A percentile compares a stretch with the other conserved stretches of the same genome.
Conservation (phyloP, 345 rosid genomes). For the Combretum micranthum region DNA sequence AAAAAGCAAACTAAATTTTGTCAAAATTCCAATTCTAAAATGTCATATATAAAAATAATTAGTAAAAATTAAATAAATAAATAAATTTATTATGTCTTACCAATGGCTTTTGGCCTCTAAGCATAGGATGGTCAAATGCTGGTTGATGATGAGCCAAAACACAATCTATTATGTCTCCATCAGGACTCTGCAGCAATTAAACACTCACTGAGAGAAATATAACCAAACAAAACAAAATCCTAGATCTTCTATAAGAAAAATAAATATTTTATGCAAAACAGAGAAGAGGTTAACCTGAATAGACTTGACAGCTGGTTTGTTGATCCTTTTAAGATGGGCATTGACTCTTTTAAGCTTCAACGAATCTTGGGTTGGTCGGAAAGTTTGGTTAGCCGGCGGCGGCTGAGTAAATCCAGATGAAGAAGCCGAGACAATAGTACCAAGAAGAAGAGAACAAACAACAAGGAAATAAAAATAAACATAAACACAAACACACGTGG, state of each 20-base stretch:
- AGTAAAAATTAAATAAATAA: slow-evolving; percentile 4
- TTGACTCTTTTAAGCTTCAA: slow-evolving; percentile 45
- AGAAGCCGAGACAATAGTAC: slow-evolving; percentile 20
- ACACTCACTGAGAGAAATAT: background rate
- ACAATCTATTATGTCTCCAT: slow-evolving; percentile 94
- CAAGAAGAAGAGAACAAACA: slow-evolving; percentile 3
- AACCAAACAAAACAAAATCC: background rate
- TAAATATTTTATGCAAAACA: no score
- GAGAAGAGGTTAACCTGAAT: slow-evolving; percentile 41
- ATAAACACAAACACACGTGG: slow-evolving; percentile 40
- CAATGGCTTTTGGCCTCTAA: slow-evolving; percentile 67
- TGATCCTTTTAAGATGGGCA: slow-evolving; percentile 59
- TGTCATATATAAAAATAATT: background rate
- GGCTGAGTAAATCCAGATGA: slow-evolving; percentile 38
- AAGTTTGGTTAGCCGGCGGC: slow-evolving; percentile 48
- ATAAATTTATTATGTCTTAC: slow-evolving; percentile 20
- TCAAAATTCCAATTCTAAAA: background rate
- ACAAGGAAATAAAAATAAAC: slow-evolving; percentile 33
- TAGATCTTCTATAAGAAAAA: no score
- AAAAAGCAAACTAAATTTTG: background rate
- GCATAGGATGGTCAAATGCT: slow-evolving; percentile 89
- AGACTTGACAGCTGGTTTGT: slow-evolving; percentile 88
- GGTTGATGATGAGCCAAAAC: slow-evolving; percentile 80
- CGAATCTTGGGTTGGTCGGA: slow-evolving; percentile 36
- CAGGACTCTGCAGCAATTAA: slow-evolving; percentile 63